Base-by-base conservation (phyloP, 805 yeast genomes). In the Nakazawaea wickerhamii region DNA sequence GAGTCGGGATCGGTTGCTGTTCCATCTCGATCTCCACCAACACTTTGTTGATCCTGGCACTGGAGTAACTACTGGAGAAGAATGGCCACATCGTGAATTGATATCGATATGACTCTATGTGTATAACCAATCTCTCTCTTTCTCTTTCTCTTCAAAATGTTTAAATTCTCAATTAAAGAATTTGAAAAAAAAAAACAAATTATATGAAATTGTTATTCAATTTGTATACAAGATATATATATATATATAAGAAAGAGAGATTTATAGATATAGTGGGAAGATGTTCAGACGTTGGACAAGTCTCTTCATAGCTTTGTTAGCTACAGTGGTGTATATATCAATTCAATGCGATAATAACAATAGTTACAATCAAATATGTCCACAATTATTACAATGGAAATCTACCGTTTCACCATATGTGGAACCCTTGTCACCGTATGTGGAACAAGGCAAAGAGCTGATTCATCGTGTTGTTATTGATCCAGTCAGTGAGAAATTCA, bases 11-110 rank as follows among this genome's bases (percentile, higher is more conserved):
- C 8, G 35, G 42, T 26, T 51, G 64, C 34, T 55, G 59, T 37
- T 62, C 67, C 22, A 56, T 48, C 27, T 64, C 68, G 13, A 64
- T 64, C 46, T 64, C 67, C n/a, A 57, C 56, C 31, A 64, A 50
- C 17, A 64, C 60, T 49, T 54, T 57, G 47, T 63, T 60, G 28
- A 64, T 64, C 17, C 58, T 53, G 18, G 64, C 67, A 51, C 62
- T 63, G 20, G 66, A 60, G 25, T 61, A 59, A 5, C 66, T 57
- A 19, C 57, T 50, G 46, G 63, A 61, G 53, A 63, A 63, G 47
- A 63, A 63, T 6, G 68, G 67, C 68, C 68, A 63, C 41, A 63
- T 63, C 39, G 15, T 23, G 15, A 13, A 20, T 20, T 3, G 19
- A 14, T 9, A n/a, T 36, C 10, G 10, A 7, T 25, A 25, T 36